These are phyloP conservation scores for Rhizophlyctis rosea DNA, from an alignment of 192 early-diverging fungal genomes.

Conservation along the genomic window DNA sequence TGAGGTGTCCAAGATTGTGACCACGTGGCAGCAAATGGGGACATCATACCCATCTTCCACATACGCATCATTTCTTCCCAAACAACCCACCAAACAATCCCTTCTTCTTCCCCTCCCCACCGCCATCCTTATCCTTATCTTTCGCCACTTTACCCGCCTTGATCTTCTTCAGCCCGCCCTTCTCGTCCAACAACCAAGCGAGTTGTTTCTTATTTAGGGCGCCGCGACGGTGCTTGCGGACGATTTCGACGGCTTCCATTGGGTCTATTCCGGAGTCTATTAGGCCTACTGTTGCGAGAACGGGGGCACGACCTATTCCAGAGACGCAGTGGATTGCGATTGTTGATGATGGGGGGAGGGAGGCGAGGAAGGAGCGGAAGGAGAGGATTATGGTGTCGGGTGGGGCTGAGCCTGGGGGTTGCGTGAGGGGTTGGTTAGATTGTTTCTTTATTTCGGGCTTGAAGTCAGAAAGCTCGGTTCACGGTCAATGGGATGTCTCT, in stretches of 20 bases:
- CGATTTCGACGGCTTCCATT: slow-evolving; percentile 68
- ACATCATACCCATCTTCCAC: no score
- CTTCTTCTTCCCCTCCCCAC: background rate
- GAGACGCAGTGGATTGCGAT: slow-evolving; percentile 88
- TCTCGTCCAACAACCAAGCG: slow-evolving; percentile 54
- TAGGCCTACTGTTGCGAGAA: slow-evolving; percentile 75
- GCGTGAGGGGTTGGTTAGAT: no score
- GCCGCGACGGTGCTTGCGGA: slow-evolving; percentile 65
- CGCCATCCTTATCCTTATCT: no score
- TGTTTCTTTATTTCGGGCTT: no score
- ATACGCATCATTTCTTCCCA: background rate
- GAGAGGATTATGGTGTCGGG: slow-evolving; percentile 15
- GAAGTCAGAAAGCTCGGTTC: background rate
- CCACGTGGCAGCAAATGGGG: no score
- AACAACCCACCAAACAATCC: slow-evolving; percentile 5
- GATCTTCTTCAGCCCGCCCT: slow-evolving; percentile 37
- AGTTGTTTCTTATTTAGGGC: slow-evolving; percentile 72
- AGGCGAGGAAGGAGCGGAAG: slow-evolving; percentile 61
- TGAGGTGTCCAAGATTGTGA: no score
- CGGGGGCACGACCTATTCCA: slow-evolving; percentile 91
- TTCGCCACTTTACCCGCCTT: slow-evolving; percentile 15
- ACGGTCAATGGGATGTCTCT: background rate
- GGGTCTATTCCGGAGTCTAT: slow-evolving; percentile 72
- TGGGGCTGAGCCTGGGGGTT: slow-evolving; percentile 52
- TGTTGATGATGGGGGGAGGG: slow-evolving; percentile 12